Percentiles rank a stretch among this genome's conserved stretches.
These are phyloP conservation scores for Ophiobolus disseminans DNA, from an alignment of 2,329 filamentous ascomycete species.

Conservation along the genomic window DNA sequence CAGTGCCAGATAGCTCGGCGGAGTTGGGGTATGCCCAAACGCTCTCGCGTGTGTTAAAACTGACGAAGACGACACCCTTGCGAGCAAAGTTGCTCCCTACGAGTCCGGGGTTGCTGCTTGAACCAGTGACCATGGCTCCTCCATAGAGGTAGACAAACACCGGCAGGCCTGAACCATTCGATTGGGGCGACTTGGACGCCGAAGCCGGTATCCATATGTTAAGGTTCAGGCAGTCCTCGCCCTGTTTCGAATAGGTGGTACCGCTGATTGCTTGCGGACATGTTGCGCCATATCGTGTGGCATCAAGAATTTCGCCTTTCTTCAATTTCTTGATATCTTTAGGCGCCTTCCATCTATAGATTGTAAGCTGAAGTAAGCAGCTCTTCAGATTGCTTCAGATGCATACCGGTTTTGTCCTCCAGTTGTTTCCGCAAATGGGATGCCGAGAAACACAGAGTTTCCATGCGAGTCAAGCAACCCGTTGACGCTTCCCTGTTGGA, in stretches of 20 bases:
- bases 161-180: conserved; percentile 18
- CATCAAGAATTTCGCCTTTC: conserved; percentile 20
- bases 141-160: conserved; percentile 56
- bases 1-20: conserved; percentile 37
- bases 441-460: conserved; percentile 31
- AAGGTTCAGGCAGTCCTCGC: conserved; percentile 52
- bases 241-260: conserved; percentile 27
- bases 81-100: conserved; percentile 50
- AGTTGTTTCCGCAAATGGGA: conserved; percentile 34
- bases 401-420: conserved; percentile 31
- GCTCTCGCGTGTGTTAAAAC: conserved; percentile 38
- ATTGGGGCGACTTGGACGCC: background rate
- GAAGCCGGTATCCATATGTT: conserved; percentile 31
- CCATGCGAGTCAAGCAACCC: conserved; percentile 26
- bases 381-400: too few species aligned
- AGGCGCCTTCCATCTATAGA: conserved; percentile 27
- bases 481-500: conserved; percentile 23
- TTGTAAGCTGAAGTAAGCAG: background rate
- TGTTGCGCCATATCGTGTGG: conserved; percentile 29
- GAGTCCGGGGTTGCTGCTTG: conserved; percentile 50
- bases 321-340: conserved; percentile 17
- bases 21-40: conserved; percentile 54
- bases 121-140: conserved; percentile 52
- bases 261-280: conserved; percentile 34
- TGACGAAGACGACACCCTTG: conserved; percentile 33